phyloP scores from a whole-genome alignment of 306 rosid genomes.

The Rosa lucieae region DNA sequence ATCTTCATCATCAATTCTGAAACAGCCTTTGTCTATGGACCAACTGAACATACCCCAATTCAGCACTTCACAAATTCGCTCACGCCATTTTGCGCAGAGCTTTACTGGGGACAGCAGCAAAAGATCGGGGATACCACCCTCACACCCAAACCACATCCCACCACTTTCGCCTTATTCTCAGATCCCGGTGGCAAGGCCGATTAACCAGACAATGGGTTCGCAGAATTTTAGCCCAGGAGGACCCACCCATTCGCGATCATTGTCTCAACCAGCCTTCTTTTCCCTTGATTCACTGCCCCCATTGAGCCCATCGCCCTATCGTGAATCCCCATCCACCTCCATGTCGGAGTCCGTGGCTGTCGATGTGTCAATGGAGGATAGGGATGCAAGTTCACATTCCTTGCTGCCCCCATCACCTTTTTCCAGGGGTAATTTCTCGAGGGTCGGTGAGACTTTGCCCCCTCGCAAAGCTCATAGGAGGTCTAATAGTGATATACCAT shows the following conservation, averaged over 20 bases:
- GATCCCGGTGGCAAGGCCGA: constrained; percentile 70
- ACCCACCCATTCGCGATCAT: constrained; percentile 78
- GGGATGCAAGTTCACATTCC: constrained; percentile 64
- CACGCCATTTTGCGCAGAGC: constrained; percentile 52
- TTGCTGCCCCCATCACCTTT: constrained; percentile 67
- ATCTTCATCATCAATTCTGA: constrained; percentile 58
- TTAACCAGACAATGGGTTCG: constrained; percentile 43
- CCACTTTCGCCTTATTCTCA: constrained; percentile 91
- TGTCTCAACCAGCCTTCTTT: constrained; percentile 81
- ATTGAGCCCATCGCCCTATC: constrained; percentile 71
- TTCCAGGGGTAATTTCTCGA: constrained; percentile 34
- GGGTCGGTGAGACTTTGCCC: constrained; percentile 55
- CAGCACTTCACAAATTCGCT: constrained; percentile 57
- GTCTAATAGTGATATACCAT: constrained; percentile 88
- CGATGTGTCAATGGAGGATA: constrained; percentile 85
- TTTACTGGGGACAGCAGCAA: constrained; percentile 42
- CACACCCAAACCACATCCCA: constrained; percentile 86
- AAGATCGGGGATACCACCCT: constrained; percentile 76
- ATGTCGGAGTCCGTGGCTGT: constrained; percentile 52
- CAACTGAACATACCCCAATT: constrained; percentile 63
- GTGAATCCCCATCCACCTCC: constrained; percentile 64
- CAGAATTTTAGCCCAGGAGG: constrained; percentile 50
- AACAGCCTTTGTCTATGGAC: constrained; percentile 57
- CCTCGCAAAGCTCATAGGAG: constrained; percentile 87
- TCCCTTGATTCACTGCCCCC: constrained; percentile 82